These are phyloP conservation scores for Hymenoscyphus repandus DNA, from an alignment of 2,329 filamentous ascomycete species.

Conservation along the genomic window DNA sequence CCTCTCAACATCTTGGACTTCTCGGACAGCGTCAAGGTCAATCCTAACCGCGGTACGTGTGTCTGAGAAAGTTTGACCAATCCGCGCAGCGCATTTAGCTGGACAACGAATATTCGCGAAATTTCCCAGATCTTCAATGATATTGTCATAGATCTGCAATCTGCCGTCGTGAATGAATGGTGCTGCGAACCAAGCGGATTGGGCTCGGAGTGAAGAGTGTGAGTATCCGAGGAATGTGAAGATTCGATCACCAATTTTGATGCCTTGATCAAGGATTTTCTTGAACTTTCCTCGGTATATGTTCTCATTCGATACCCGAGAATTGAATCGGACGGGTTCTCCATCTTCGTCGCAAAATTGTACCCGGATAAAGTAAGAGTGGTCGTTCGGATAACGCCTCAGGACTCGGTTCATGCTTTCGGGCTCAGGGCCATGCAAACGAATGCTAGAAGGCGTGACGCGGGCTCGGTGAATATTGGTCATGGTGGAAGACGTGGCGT, in stretches of 20 bases:
- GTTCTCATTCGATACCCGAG: constrained; percentile 45
- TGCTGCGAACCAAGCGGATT: constrained; percentile 64
- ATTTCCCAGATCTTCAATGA: constrained; percentile 43
- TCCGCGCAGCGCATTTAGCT: constrained; percentile 53
- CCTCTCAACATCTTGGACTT: constrained; percentile 48
- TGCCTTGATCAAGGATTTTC: constrained; percentile 49
- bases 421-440: constrained; percentile 54
- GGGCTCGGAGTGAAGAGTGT: constrained; percentile 68
- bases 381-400: constrained; percentile 55
- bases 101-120: constrained; percentile 47
- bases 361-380: constrained; percentile 63
- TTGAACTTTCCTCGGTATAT: constrained; percentile 58
- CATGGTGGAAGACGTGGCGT: constrained; percentile 16
- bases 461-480: constrained; percentile 23
- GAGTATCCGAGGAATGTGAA: constrained; percentile 73
- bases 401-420: constrained; percentile 68
- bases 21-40: constrained; percentile 25
- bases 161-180: constrained; percentile 36
- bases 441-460: constrained; percentile 55
- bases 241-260: constrained; percentile 56
- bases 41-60: constrained; percentile 59
- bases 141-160: constrained; percentile 31
- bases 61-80: constrained; percentile 66
- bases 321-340: constrained; percentile 48
- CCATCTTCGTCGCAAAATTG: constrained; percentile 72